Evolutionary conservation across 345 rosid species (phyloP).

Genomic region (Salix viminalis): DNA sequence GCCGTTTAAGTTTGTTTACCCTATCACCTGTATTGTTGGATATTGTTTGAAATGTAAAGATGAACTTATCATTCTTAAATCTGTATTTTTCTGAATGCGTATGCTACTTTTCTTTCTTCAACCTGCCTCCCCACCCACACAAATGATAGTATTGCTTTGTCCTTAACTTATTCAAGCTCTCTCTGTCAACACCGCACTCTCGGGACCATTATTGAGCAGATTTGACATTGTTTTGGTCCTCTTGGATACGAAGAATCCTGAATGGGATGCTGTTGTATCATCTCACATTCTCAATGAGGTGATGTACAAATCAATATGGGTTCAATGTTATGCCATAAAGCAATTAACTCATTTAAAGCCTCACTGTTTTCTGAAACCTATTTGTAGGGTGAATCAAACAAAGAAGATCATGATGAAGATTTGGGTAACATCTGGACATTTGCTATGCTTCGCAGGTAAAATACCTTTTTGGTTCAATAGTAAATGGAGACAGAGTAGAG

Average conservation of each 20-base stretch:
- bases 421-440: slow-evolving; percentile 62
- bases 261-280: slow-evolving; percentile 97
- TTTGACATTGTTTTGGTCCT: slow-evolving; percentile 92
- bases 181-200: slow-evolving; percentile 89
- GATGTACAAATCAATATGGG: slow-evolving; percentile 1
- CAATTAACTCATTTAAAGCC: slow-evolving; percentile 1
- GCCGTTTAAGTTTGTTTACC: slow-evolving; percentile 4
- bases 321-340: not conserved
- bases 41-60: not conserved
- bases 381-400: slow-evolving; percentile 47
- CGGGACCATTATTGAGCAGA: slow-evolving; percentile 93
- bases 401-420: slow-evolving; percentile 42
- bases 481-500: not conserved
- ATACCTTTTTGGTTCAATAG: not conserved
- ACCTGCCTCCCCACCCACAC: not conserved
- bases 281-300: slow-evolving; percentile 96
- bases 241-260: slow-evolving; percentile 92
- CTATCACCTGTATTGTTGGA: not conserved
- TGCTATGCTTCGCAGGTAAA: slow-evolving; percentile 72
- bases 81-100: not conserved
- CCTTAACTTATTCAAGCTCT: slow-evolving; percentile 72
- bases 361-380: slow-evolving; percentile 14
- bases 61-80: not conserved
- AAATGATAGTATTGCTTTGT: not conserved
- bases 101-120: not conserved